These are phyloP conservation scores for Sistotremastrum suecicum DNA, from an alignment of 768 basidiomycete species.

Conservation along the genomic window DNA sequence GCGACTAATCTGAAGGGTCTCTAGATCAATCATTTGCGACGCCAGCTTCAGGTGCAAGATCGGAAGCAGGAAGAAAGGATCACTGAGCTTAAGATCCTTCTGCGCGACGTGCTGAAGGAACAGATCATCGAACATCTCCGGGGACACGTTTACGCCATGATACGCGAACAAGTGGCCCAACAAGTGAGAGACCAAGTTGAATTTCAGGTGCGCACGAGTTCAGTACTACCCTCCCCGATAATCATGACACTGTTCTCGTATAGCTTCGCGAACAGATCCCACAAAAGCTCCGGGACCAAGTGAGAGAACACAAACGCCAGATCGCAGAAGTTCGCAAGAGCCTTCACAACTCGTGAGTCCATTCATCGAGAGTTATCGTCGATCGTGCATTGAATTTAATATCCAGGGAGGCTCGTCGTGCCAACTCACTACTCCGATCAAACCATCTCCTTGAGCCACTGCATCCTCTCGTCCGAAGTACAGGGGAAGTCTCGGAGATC, in stretches of 20 bases:
- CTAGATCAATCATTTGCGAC: constrained; percentile 27
- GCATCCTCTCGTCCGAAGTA: constrained; percentile 35
- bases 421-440: constrained; percentile 23
- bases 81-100: constrained; percentile 17
- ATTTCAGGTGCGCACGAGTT: constrained; percentile 21
- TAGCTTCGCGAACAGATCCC: constrained; percentile 32
- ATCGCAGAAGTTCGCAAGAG: constrained; percentile 28
- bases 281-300: constrained; percentile 24
- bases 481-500: constrained; percentile 25
- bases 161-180: constrained; percentile 21
- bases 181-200: constrained; percentile 29
- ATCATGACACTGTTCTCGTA: not conserved
- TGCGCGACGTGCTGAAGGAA: constrained; percentile 27
- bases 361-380: not conserved
- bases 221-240: not conserved
- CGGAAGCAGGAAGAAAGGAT: constrained; percentile 24
- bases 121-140: constrained; percentile 27
- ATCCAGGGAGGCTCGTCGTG: constrained; percentile 31
- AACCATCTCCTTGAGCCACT: constrained; percentile 27
- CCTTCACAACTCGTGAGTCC: constrained; percentile 33
- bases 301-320: constrained; percentile 27
- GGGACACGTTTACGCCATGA: constrained; percentile 19
- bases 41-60: constrained; percentile 26
- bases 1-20: constrained; percentile 4
- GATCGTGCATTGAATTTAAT: constrained; percentile 1